Percentiles rank a stretch among this genome's conserved stretches.
phyloP scores from a whole-genome alignment of 169 alveolate genomes.

The Plasmodium knowlesi region DNA sequence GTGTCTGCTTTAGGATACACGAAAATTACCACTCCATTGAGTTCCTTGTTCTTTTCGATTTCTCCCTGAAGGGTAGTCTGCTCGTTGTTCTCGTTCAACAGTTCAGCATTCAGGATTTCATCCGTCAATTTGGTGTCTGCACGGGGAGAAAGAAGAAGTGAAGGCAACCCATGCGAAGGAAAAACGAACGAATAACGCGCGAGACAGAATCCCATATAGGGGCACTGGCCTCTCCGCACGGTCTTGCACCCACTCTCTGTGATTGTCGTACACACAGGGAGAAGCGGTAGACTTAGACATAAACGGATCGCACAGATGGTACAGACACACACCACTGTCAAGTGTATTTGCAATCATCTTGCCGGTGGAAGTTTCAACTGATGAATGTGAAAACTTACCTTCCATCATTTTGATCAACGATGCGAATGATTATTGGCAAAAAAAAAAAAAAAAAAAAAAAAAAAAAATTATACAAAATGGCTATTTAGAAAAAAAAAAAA shows the following conservation, averaged over 20 bases:
- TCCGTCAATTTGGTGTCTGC: constrained; percentile 76
- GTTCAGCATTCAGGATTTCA: constrained; percentile 63
- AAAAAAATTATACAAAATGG: not conserved
- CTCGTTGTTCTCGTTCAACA: constrained; percentile 71
- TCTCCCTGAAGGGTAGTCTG: constrained; percentile 70
- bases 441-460: not conserved
- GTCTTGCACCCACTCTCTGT: not conserved
- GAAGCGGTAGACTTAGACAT: not conserved
- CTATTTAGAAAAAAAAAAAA: not conserved
- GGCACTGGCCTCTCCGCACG: not conserved
- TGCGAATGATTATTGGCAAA: not conserved
- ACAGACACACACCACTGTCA: not conserved
- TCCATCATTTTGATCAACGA: constrained; percentile 3
- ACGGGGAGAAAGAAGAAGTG: not conserved
- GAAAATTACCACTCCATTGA: constrained; percentile 82
- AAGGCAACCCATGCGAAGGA: not conserved
- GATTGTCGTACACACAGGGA: not conserved
- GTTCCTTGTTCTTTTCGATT: constrained; percentile 67
- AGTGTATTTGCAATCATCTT: not conserved
- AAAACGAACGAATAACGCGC: not conserved
- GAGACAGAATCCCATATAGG: not conserved
- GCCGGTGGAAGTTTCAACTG: not conserved
- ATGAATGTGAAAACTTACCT: not conserved
- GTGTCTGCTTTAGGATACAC: constrained; percentile 83
- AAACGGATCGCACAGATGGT: not conserved